Evolutionary conservation across 2,329 filamentous ascomycete species (phyloP), one percentile per base, ranked within the genome.

Genomic region (Trichophyton mentagrophytes): DNA sequence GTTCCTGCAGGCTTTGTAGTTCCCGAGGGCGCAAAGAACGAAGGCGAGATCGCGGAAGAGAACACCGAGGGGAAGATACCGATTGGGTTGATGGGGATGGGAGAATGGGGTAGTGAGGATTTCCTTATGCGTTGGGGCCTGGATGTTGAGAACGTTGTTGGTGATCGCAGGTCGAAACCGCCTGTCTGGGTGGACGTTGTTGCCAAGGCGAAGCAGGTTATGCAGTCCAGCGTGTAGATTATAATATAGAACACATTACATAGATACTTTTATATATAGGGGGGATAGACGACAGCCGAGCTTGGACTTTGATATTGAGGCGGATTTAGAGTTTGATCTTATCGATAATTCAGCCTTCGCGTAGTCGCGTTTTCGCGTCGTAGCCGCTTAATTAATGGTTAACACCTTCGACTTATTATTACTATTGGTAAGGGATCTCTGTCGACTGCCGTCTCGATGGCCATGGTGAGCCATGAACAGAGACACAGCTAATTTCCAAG

Each of bases 1-100:
- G 82, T 82, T 13, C 88, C 89, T 0, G 82, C 88, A 4, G 89
- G 87, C 1, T 92, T 88, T 71, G 80, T 78, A 2, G 72, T 56
- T 69, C 78, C 11, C 0, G 63, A 67, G 1, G 36, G 40, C 1
- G 13, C 60, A 5, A 36, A 57, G 4, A 60, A 55, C 30, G 61
- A 60, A 36, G 66, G 76, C 0, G 71, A 70, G 1, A 51, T 44
- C 30, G 60, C 60, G n/a, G 69, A 67, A 1, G 68, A 68, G 33
- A 68, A 72, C 7, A 72, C 69, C 0, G 64, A 66, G 20, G 78
- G 75, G 0, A 76, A 75, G 62, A 70, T 82, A 0, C 80, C 80
- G 0, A 73, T 82, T 2, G 80, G 80, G 1, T 66, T 83, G 36
- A 82, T 83, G 80, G 80, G 76, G 1, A 79, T 76, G 55, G 80